These are phyloP conservation scores for Pyrenopolyporus hunteri DNA, from an alignment of 495 filamentous ascomycete genomes.

Conservation along the genomic window DNA sequence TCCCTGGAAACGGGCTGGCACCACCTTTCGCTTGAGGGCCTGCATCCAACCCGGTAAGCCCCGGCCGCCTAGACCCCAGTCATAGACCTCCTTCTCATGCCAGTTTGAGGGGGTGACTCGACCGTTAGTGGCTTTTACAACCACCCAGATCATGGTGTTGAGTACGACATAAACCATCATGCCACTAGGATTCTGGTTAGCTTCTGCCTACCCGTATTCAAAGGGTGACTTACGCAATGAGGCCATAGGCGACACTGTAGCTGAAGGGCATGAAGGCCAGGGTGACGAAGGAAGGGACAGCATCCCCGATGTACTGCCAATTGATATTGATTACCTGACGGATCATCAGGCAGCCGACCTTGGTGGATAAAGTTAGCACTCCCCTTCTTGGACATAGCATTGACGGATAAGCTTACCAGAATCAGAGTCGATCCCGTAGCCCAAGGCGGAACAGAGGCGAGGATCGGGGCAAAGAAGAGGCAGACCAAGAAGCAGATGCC, in stretches of 20 bases:
- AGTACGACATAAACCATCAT: constrained; percentile 74
- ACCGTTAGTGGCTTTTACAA: constrained; percentile 60
- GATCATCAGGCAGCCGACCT: constrained; percentile 64
- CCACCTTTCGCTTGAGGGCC: constrained; percentile 22
- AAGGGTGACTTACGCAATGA: constrained; percentile 64
- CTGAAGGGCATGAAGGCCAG: constrained; percentile 82
- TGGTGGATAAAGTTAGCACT: constrained; percentile 17
- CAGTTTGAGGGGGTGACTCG: constrained; percentile 72
- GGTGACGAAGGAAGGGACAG: constrained; percentile 80
- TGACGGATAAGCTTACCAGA: constrained; percentile 56
- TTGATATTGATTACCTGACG: constrained; percentile 60
- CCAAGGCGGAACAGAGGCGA: constrained; percentile 84
- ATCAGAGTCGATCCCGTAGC: constrained; percentile 82
- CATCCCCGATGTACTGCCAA: constrained; percentile 67
- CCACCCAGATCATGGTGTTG: constrained; percentile 66
- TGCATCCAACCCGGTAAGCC: constrained; percentile 44
- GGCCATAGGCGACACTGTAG: constrained; percentile 79
- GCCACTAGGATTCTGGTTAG: constrained; percentile 53
- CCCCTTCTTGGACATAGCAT: background rate
- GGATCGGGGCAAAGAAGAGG: constrained; percentile 83
- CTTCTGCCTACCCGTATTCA: background rate
- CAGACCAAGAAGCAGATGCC: constrained; percentile 79
- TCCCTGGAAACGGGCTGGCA: constrained; percentile 9
- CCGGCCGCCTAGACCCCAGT: constrained; percentile 57
- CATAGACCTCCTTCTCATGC: constrained; percentile 77